Conservation (phyloP, 345 rosid species). For the Firmiana major region DNA sequence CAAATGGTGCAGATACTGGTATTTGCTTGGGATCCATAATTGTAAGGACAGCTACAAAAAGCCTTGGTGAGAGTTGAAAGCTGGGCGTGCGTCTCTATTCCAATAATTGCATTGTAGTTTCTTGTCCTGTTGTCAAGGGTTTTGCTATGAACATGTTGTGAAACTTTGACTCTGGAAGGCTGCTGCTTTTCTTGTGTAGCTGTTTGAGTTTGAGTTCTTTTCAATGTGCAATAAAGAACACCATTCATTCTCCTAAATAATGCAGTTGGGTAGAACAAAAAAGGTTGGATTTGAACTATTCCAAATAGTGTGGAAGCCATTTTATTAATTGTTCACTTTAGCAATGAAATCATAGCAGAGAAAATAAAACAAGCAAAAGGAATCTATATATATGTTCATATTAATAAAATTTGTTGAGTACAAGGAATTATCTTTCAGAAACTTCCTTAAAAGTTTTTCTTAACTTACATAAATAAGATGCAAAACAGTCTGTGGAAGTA, state of each 20-base stretch:
- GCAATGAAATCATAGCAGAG: background rate
- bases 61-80: conserved; percentile 83
- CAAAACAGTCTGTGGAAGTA: too few species aligned
- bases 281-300: conserved; percentile 46
- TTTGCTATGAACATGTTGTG: conserved; percentile 41
- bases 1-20: conserved; percentile 76
- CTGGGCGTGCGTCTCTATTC: conserved; percentile 93
- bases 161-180: conserved; percentile 32
- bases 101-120: conserved; percentile 77
- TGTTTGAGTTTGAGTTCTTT: conserved; percentile 38
- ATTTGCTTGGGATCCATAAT: conserved; percentile 72
- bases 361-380: too few species aligned
- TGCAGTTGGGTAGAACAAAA: conserved; percentile 36
- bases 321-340: background rate
- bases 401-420: too few species aligned
- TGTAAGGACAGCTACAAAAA: conserved; percentile 80
- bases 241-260: conserved; percentile 41
- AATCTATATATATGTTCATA: too few species aligned
- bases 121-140: conserved; percentile 42
- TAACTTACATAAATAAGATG: too few species aligned
- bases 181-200: conserved; percentile 50
- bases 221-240: conserved; percentile 38
- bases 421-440: background rate
- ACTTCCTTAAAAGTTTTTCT: too few species aligned
- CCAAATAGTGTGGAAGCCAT: conserved; percentile 64